Conservation (phyloP, 2,329 filamentous ascomycete genomes). For the Venturia carpophila region DNA sequence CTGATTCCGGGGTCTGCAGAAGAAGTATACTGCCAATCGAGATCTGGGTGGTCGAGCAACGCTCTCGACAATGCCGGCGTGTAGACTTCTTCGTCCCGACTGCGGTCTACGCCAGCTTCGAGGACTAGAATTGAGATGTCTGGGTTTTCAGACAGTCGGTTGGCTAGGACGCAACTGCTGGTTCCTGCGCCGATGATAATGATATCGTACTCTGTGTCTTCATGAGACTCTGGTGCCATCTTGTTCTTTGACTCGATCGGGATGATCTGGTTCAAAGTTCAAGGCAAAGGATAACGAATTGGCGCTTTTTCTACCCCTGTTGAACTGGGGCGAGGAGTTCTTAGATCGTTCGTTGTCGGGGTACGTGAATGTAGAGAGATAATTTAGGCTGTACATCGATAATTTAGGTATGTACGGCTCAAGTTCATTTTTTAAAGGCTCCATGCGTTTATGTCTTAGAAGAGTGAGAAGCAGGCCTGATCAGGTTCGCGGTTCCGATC, state of each 20-base stretch:
- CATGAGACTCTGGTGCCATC: not conserved
- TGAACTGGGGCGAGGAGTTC: too few relatives aligned
- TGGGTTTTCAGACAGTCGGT: not conserved
- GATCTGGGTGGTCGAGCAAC: not conserved
- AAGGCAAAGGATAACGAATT: too few relatives aligned
- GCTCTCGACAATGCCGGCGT: not conserved
- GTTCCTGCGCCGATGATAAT: not conserved
- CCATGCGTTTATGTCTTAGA: not conserved
- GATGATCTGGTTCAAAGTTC: not conserved
- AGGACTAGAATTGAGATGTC: not conserved
- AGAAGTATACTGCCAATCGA: not conserved
- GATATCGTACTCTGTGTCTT: slow-evolving; percentile 1
- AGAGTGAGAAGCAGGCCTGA: not conserved
- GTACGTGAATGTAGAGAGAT: too few relatives aligned
- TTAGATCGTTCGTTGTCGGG: too few relatives aligned
- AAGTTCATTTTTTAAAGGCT: not conserved
- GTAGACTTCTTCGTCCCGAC: not conserved
- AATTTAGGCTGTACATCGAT: too few relatives aligned
- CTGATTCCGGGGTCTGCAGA: not conserved
- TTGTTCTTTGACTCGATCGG: not conserved
- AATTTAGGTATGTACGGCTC: too few relatives aligned
- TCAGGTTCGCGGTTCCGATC: not conserved
- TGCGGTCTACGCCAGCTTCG: not conserved
- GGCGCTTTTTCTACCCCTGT: too few relatives aligned
- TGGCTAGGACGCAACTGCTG: not conserved